Percentiles rank a stretch among this genome's conserved stretches.
These are phyloP conservation scores for Backusella liffmaniae DNA, from an alignment of 192 early-diverging fungal genomes.

Conservation along the genomic window DNA sequence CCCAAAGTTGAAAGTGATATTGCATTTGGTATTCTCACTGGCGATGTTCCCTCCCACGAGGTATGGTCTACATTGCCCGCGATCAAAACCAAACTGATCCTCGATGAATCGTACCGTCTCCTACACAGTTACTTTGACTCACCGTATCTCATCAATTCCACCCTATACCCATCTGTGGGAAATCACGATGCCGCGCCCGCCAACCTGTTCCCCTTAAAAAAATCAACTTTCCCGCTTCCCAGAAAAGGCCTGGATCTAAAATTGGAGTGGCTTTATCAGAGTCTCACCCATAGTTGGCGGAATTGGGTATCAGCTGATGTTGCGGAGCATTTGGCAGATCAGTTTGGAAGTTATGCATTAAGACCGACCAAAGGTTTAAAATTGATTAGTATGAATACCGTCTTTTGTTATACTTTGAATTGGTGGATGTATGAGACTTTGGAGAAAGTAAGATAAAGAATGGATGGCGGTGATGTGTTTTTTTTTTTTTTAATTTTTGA, in stretches of 20 bases:
- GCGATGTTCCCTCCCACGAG: slow-evolving; percentile 56
- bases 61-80: slow-evolving; percentile 44
- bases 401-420: slow-evolving; percentile 59
- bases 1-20: slow-evolving; percentile 37
- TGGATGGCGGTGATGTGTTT: neutral
- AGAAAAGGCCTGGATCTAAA: slow-evolving; percentile 17
- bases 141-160: slow-evolving; percentile 27
- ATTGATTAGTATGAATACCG: slow-evolving; percentile 55
- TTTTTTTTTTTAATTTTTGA: neutral
- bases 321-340: slow-evolving; percentile 31
- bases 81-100: slow-evolving; percentile 39
- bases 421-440: slow-evolving; percentile 47
- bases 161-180: slow-evolving; percentile 49
- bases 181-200: slow-evolving; percentile 55
- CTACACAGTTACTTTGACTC: slow-evolving; percentile 35
- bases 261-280: slow-evolving; percentile 45
- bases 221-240: slow-evolving; percentile 6
- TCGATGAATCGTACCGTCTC: slow-evolving; percentile 33
- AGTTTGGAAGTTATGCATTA: slow-evolving; percentile 48
- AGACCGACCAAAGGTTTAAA: slow-evolving; percentile 46
- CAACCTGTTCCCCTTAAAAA: slow-evolving; percentile 35
- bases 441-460: slow-evolving; percentile 20
- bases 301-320: slow-evolving; percentile 36
- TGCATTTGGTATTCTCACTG: slow-evolving; percentile 48
- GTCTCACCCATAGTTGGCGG: slow-evolving; percentile 46